Evolutionary conservation across 1,284 basidiomycete species (phyloP), one percentile per base, ranked within the genome.

Genomic region (Cryptococcus jaspeensis): DNA sequence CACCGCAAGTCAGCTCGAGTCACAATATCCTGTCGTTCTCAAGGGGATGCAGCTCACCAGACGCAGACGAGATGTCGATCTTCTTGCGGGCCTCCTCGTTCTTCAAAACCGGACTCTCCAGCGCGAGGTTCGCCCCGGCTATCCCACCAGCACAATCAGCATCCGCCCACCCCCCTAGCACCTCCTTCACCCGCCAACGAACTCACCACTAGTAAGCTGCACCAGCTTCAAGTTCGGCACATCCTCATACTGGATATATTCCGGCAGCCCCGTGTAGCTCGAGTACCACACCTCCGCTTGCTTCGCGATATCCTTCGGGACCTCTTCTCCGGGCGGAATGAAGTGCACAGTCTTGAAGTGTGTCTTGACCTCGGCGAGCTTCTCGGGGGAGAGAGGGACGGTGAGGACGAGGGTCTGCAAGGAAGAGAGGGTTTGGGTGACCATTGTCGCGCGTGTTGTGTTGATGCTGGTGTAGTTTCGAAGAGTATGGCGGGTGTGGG

Each of bases 51-150:
- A 18, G 55, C 65, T 38, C 18, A 67, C 67, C 68, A 2, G 68
- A 70, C 0, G 73, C 62, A n/a, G 58, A 60, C 50, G 64, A 72
- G 25, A 76, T 56, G 2, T 56, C 48, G 44, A 76, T 63, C 51
- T 69, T 67, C 50, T 70, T 59, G 45, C 54, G 48, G 8, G 56
- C 67, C 53, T 64, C 55, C n/a, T 55, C 41, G 15, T 56, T 52
- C 32, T 61, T 42, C 43, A 74, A 58, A 15, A 66, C 60, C 0
- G 64, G 65, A 39, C 54, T 52, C 25, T 60, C 42, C 5, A 73
- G 43, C 0, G 69, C 72, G 20, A 50, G 45, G 55, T 75, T 73
- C 1, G 71, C 74, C 12, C 74, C 74, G 47, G 71, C 71, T 70
- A 48, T 13, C 4, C 9, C 28, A n/a, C 28, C 4, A 32, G 9